A percentile compares a stretch with the other conserved stretches of the same genome.
Evolutionary conservation across 2,329 filamentous ascomycete species (phyloP).

Genomic region (Colletotrichum liaoningense): DNA sequence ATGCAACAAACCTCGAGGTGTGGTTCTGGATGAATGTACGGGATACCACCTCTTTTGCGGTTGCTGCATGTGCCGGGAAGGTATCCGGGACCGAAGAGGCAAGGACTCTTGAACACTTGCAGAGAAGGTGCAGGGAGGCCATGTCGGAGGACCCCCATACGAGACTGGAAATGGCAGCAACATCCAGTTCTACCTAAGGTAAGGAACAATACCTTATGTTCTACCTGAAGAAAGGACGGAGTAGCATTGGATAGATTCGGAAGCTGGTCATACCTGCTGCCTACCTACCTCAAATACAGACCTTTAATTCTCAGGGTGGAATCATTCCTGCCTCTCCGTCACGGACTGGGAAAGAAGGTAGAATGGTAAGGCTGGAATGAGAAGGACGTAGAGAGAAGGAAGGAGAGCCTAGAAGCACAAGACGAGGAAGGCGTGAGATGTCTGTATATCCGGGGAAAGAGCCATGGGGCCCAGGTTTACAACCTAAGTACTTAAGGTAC

Average conservation of each 20-base stretch:
- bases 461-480: not conserved
- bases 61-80: not conserved
- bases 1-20: slow-evolving; percentile 1
- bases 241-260: not conserved
- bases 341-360: not conserved
- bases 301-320: not conserved
- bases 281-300: too few species aligned
- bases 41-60: not conserved
- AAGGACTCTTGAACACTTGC: slow-evolving; percentile 23
- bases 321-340: not conserved
- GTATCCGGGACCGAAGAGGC: slow-evolving; percentile 22
- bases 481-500: too few species aligned
- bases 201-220: too few species aligned
- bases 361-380: not conserved
- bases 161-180: slow-evolving; percentile 21
- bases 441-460: not conserved
- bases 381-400: too few species aligned
- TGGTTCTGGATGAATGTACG: slow-evolving; percentile 1
- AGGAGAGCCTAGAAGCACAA: not conserved
- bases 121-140: slow-evolving; percentile 21
- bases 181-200: not conserved
- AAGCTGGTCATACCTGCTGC: not conserved
- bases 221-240: too few species aligned
- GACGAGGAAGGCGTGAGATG: not conserved
- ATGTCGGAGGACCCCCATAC: slow-evolving; percentile 30